A percentile compares a stretch with the other conserved stretches of the same genome.
Evolutionary conservation across 306 rosid species (phyloP).

Genomic region (Cucumis hystrix): DNA sequence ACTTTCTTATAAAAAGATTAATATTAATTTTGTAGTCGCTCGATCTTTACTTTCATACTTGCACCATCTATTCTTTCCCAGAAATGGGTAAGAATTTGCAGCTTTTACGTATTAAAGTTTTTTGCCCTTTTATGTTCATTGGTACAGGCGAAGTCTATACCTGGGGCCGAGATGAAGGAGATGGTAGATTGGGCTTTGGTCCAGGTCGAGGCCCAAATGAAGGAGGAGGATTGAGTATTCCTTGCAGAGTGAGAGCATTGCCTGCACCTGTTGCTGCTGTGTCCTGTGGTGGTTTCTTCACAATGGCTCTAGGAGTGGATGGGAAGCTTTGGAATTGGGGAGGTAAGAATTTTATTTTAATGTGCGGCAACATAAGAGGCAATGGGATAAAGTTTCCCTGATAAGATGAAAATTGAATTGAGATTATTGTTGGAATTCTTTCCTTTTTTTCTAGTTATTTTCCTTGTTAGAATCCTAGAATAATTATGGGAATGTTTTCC

Average conservation of each 20-base stretch:
- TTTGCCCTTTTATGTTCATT: background rate
- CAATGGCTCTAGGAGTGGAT: slow-evolving; percentile 57
- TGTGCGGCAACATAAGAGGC: background rate
- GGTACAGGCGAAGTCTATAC: slow-evolving; percentile 67
- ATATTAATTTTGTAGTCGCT: background rate
- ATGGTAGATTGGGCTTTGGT: slow-evolving; percentile 95
- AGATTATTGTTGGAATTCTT: too few species aligned
- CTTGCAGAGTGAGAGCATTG: slow-evolving; percentile 63
- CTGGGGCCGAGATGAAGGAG: slow-evolving; percentile 98
- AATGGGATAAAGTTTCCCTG: background rate
- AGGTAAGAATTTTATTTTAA: slow-evolving; percentile 28
- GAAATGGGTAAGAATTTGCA: background rate
- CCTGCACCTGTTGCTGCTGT: slow-evolving; percentile 59
- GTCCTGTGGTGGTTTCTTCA: slow-evolving; percentile 89
- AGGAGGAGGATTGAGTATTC: slow-evolving; percentile 76
- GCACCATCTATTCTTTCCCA: background rate
- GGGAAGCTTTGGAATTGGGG: slow-evolving; percentile 95
- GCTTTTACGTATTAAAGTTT: background rate
- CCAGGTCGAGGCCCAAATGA: slow-evolving; percentile 81
- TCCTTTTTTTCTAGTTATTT: too few species aligned
- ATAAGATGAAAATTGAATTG: background rate
- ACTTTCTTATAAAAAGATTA: background rate
- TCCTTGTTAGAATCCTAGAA: too few species aligned
- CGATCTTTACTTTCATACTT: background rate
- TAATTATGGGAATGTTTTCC: too few species aligned